Evolutionary conservation across 805 yeast genomes (phyloP).

Genomic region (Torulaspora indica): DNA sequence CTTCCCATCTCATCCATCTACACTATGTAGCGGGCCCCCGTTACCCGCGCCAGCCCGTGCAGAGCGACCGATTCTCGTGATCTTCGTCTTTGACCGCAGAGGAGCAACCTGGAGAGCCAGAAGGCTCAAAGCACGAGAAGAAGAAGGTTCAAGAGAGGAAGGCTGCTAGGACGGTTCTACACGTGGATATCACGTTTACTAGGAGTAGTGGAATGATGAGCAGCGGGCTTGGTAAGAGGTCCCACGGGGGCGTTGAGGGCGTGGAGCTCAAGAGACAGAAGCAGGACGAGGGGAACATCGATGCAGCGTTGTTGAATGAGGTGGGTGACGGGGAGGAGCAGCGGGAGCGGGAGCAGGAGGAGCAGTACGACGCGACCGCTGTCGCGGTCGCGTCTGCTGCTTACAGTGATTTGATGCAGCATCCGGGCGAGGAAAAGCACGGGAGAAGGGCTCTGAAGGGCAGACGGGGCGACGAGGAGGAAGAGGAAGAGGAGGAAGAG

Average conservation of each 20-base stretch:
- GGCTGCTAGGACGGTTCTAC: conserved; percentile 3
- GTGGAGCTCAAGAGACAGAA: conserved; percentile 18
- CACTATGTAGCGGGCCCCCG: neutral
- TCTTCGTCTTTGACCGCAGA: neutral
- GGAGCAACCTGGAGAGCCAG: neutral
- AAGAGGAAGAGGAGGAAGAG: conserved; percentile 16
- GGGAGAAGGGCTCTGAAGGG: conserved; percentile 4
- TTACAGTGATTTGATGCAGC: conserved; percentile 26
- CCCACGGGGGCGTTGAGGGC: conserved; percentile 7
- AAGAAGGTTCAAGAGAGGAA: no score
- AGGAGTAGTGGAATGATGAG: neutral
- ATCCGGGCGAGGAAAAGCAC: conserved; percentile 19
- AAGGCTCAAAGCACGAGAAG: neutral
- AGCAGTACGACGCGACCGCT: conserved; percentile 19
- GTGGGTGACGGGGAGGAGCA: conserved; percentile 9
- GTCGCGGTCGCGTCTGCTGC: conserved; percentile 31
- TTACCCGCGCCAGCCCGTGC: neutral
- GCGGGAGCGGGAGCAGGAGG: conserved; percentile 6
- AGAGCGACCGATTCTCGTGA: neutral
- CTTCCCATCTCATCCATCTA: no score
- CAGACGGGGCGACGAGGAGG: conserved; percentile 12
- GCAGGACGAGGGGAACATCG: conserved; percentile 30
- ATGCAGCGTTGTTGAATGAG: conserved; percentile 29
- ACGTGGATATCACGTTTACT: conserved; percentile 35
- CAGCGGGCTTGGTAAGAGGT: conserved; percentile 10